These are phyloP conservation scores for Achaetomium macrosporum DNA, from an alignment of 2,329 filamentous ascomycete genomes.

Conservation along the genomic window DNA sequence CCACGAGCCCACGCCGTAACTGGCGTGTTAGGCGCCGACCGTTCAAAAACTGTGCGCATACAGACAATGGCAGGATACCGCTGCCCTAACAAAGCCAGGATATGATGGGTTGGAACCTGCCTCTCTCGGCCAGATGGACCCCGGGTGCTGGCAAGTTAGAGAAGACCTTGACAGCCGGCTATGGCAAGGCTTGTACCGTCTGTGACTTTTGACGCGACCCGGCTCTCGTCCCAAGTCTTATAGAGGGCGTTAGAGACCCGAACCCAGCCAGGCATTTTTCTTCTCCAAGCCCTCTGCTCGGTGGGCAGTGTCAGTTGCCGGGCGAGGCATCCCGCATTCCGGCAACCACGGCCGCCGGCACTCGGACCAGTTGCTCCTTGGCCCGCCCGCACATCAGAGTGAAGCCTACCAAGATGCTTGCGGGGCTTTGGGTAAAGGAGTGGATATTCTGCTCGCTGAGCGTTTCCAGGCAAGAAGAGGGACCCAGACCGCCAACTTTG, in stretches of 20 bases:
- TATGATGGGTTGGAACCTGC: conserved; percentile 3
- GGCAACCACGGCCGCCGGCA: neutral
- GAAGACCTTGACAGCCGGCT: neutral
- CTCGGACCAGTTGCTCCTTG: neutral
- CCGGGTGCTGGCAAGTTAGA: neutral
- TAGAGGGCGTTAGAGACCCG: neutral
- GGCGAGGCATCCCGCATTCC: neutral
- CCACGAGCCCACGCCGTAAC: neutral
- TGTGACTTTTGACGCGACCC: conserved; percentile 8
- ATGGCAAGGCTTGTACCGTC: conserved; percentile 6
- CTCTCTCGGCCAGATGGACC: neutral
- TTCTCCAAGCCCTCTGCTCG: neutral
- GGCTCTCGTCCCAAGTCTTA: neutral
- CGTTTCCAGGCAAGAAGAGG: neutral
- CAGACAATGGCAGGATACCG: conserved; percentile 3
- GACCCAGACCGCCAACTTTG: neutral
- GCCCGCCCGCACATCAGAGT: neutral
- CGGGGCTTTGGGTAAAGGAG: too few relatives aligned
- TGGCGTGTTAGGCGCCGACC: conserved; percentile 13
- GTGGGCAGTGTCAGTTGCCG: neutral
- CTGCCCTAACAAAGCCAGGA: conserved; percentile 2
- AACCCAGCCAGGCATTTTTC: conserved; percentile 5
- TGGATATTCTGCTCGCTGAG: neutral
- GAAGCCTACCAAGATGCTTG: neutral
- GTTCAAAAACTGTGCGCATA: conserved; percentile 11